Conservation (phyloP, 108 stramenopile genomes). For the Skeletonema grethae region DNA sequence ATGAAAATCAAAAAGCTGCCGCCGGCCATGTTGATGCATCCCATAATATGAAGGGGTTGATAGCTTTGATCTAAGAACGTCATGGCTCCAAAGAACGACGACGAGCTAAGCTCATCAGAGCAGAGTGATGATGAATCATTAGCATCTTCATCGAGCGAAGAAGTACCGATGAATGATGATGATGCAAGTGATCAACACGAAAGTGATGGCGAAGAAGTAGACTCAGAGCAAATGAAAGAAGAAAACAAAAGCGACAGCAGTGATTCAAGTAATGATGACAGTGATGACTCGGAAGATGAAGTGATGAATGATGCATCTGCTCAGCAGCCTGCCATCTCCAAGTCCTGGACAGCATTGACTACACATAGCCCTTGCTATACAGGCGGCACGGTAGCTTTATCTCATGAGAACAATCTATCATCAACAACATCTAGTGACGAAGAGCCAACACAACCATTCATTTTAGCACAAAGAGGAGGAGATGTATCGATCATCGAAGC, state of each 20-base stretch:
- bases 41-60: too few relatives aligned
- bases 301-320: conserved; percentile 2
- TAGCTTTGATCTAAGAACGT: neutral
- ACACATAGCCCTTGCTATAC: conserved; percentile 83
- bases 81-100: conserved; percentile 9
- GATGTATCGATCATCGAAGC: conserved; percentile 84
- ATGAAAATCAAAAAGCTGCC: too few relatives aligned
- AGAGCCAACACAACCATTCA: conserved; percentile 36
- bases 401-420: conserved; percentile 25
- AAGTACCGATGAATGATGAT: conserved; percentile 20
- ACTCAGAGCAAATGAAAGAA: conserved; percentile 17
- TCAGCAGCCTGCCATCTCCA: conserved; percentile 62
- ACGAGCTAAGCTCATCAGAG: conserved; percentile 12
- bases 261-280: conserved; percentile 17
- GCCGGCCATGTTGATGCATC: too few relatives aligned
- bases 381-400: conserved; percentile 71
- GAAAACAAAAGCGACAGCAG: conserved; percentile 9
- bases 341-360: conserved; percentile 72
- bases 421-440: neutral
- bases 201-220: conserved; percentile 15
- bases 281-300: conserved; percentile 33
- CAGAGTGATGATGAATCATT: neutral
- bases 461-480: conserved; percentile 77
- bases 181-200: conserved; percentile 18
- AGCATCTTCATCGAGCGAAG: conserved; percentile 5